Evolutionary conservation across 768 basidiomycete species (phyloP), one percentile per base, ranked within the genome.

Genomic region (Hysterangium stoloniferum): DNA sequence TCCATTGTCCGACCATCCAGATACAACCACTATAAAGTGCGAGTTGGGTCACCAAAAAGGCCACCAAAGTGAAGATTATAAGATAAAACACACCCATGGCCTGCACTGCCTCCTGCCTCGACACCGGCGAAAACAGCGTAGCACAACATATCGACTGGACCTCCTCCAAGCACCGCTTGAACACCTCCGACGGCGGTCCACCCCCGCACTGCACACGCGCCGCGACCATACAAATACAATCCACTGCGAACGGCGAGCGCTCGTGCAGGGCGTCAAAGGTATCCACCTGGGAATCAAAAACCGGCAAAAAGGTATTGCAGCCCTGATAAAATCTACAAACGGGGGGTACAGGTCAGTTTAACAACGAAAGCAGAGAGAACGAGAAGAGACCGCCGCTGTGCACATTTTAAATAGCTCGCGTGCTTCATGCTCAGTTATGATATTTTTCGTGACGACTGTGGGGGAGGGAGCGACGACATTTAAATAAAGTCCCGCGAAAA

Each of bases 1-100:
- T n/a, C 90, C 90, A 59, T 90, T 90, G 57, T 94, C 90, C 15
- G 89, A 92, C 86, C 91, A 97, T 4, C 92, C 91, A 31, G 93
- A 86, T 17, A 95, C 82, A 45, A 96, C 73, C 52, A 94, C 89
- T 93, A 52, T 19, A 41, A 50, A n/a, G n/a, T n/a, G n/a, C n/a
- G 37, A 52, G 37, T 45, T 36, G n/a, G 43, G 40, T n/a, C 24
- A 34, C 17, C 4, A 48, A 19, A 27, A 53, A 35, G 37, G 24
- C 12, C 19, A 31, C 52, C 13, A 28, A 49, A 37, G 9, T 47
- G 22, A 40, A 17, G 20, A 17, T 19, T 29, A 12, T 38, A 4
- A 22, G 24, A 46, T 42, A 36, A 35, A 9, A 70, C 88, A 63
- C 54, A 92, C 90, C 87, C 87, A 92, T 95, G 7, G 91, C 86